A percentile compares a stretch with the other conserved stretches of the same genome.
phyloP scores from a whole-genome alignment of 257 asterid genomes.

The Coffea canephora region DNA sequence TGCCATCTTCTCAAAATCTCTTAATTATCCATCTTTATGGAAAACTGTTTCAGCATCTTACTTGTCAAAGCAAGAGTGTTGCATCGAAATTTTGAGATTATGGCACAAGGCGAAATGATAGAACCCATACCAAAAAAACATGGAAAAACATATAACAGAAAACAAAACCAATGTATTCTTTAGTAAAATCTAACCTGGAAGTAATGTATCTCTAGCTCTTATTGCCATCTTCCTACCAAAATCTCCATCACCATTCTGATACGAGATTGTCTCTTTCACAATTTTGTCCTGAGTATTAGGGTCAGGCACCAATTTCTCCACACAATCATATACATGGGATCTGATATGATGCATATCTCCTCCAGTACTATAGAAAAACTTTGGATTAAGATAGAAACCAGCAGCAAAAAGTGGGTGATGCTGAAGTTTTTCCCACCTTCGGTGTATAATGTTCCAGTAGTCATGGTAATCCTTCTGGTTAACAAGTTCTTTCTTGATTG shows the following conservation, averaged over 20 bases:
- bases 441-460: slow-evolving; percentile 80
- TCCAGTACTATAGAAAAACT: slow-evolving; percentile 72
- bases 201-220: slow-evolving; percentile 83
- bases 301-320: slow-evolving; percentile 83
- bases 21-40: neutral
- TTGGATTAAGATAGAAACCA: slow-evolving; percentile 91
- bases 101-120: neutral
- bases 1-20: neutral
- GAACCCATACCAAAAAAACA: neutral
- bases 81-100: neutral
- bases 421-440: slow-evolving; percentile 75
- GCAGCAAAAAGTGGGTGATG: slow-evolving; percentile 85
- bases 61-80: neutral
- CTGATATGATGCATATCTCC: slow-evolving; percentile 74
- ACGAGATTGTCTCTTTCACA: slow-evolving; percentile 76
- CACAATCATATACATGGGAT: slow-evolving; percentile 72
- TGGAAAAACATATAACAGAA: neutral
- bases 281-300: slow-evolving; percentile 68
- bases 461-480: slow-evolving; percentile 51
- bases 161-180: neutral
- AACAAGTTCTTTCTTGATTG: slow-evolving; percentile 71
- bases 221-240: slow-evolving; percentile 95
- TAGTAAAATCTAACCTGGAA: slow-evolving; percentile 63
- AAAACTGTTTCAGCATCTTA: neutral
- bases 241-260: slow-evolving; percentile 76